phyloP scores from a whole-genome alignment of 139 green algal genomes.

The Chlorella vulgaris region DNA sequence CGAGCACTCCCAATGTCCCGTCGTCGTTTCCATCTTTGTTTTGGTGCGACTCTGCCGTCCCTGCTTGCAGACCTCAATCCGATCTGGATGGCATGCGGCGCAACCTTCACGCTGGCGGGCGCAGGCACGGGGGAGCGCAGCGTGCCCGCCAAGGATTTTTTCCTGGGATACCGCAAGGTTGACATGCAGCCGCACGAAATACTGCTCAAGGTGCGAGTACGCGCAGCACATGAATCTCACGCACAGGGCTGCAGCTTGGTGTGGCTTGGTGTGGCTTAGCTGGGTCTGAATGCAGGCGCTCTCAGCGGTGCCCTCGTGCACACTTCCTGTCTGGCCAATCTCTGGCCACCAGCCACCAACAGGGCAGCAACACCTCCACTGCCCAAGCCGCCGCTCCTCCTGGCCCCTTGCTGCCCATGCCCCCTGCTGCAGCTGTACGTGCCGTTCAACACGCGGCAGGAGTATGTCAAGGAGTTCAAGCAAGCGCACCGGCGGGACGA shows the following conservation, averaged over 20 bases:
- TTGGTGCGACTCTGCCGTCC: too few relatives aligned
- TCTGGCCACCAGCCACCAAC: too few relatives aligned
- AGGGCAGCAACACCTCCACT: too few relatives aligned
- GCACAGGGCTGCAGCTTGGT: too few relatives aligned
- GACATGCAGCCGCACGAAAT: conserved; percentile 85
- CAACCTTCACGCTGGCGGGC: conserved; percentile 63
- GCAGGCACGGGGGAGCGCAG: conserved; percentile 43
- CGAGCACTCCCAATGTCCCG: too few relatives aligned
- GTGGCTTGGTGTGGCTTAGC: too few relatives aligned
- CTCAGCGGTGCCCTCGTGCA: too few relatives aligned
- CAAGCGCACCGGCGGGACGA: conserved; percentile 93
- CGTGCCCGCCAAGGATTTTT: conserved; percentile 81
- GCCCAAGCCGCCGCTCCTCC: too few relatives aligned
- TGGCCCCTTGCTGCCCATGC: too few relatives aligned
- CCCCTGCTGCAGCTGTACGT: conserved; percentile 58
- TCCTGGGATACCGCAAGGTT: conserved; percentile 89
- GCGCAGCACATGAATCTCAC: not conserved
- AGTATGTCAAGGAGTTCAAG: conserved; percentile 97
- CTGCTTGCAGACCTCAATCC: conserved; percentile 20
- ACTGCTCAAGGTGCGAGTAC: conserved; percentile 51
- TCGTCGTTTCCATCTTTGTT: too few relatives aligned
- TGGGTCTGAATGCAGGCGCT: too few relatives aligned
- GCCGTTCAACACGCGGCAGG: conserved; percentile 70
- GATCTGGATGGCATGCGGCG: conserved; percentile 22
- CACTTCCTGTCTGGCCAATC: too few relatives aligned